phyloP scores from a whole-genome alignment of 140 eudicot genomes.

The Erigeron philadelphicus region DNA sequence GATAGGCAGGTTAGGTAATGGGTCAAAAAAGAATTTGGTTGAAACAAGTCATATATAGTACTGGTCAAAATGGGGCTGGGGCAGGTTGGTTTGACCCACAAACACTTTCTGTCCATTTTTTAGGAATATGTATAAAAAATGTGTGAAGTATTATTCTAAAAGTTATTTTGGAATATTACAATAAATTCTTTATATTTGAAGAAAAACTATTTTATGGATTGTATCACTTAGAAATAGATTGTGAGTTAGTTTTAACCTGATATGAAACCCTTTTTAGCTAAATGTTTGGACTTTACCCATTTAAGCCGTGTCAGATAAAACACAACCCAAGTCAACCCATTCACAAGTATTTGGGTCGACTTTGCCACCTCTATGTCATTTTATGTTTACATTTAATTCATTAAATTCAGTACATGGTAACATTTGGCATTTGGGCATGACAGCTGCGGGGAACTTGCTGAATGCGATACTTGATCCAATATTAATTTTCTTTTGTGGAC shows the following conservation, averaged over 20 bases:
- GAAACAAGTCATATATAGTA: neutral
- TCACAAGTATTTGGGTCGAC: neutral
- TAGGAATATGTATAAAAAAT: neutral
- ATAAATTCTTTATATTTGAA: neutral
- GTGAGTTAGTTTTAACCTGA: neutral
- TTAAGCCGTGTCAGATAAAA: neutral
- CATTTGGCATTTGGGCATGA: conserved; percentile 20
- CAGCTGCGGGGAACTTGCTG: conserved; percentile 85
- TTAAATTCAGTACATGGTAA: conserved; percentile 6
- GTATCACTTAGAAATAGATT: neutral
- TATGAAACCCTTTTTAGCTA: neutral
- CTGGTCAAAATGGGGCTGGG: neutral
- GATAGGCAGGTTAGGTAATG: neutral
- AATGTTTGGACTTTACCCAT: neutral
- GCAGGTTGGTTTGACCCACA: neutral
- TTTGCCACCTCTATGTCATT: neutral
- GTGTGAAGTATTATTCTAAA: neutral
- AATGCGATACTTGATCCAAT: conserved; percentile 68
- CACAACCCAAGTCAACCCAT: neutral
- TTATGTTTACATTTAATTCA: neutral
- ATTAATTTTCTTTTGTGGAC: conserved; percentile 50
- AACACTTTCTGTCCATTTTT: neutral
- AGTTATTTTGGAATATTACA: neutral
- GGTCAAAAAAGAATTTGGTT: neutral
- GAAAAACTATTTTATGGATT: neutral